Evolutionary conservation across 805 yeast species (phyloP), one percentile per base, ranked within the genome.

Genomic region (Candida tammaniensis): DNA sequence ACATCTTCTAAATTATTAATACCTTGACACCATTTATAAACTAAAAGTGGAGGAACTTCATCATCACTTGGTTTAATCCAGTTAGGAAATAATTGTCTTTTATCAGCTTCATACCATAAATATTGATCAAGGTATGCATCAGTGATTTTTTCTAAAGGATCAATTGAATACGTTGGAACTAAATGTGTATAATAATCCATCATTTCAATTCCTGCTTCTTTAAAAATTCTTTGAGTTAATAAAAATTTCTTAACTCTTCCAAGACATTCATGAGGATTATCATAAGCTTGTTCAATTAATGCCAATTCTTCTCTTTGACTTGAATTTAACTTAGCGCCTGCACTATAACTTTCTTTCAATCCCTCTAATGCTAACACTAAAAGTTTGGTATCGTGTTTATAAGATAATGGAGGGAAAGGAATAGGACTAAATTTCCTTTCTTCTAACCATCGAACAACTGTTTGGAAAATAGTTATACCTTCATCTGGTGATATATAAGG

Each of bases 61-160:
- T 85, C 74, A 49, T 93, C 98, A 46, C 85, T 78, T 7, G 99
- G 98, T 54, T 93, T 93, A 24, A 93, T 73, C 98, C 98, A 93
- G 54, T 81, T 82, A 4, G 99, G 99, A 60, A 93, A 93, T 17
- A 93, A 59, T 6, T 80, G 77, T 39, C 96, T 64, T 53, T 84
- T 80, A 35, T 86, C 96, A 7, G 93, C 91, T 54, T 93, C 98
- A 58, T 84, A 91, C 96, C 98, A 93, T 28, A 93, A 63, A 49
- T 91, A 93, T 51, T 93, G 98, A 51, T 91, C 98, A 25, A 93
- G 60, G 47, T 91, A 93, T 0, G 98, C 96, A 62, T 93, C 99
- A 0, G 96, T 88, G 33, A 93, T 86, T 53, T 89, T 93, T 57
- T 93, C 99, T 26, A 88, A 59, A 0, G 98, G 96, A 52, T 91